Evolutionary conservation across 2,329 filamentous ascomycete species (phyloP), one percentile per base, ranked within the genome.

Genomic region (Fusarium guadeloupense): DNA sequence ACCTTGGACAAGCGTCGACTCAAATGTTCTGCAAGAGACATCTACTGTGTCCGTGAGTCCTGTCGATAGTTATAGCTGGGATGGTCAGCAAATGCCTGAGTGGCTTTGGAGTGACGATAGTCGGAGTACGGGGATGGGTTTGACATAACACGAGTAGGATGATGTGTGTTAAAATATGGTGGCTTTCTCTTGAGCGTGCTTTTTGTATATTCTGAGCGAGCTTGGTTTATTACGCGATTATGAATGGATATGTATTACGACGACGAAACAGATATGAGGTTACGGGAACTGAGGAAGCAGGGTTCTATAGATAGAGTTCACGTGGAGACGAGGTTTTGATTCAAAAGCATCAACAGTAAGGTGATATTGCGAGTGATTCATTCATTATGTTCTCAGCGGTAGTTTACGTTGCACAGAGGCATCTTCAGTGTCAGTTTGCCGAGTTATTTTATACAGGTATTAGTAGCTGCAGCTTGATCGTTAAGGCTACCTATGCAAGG

Each of bases 21-120:
- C 56, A 19, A 34, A 43, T 7, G 39, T 39, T 42, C 54, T 55
- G 26, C 58, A 61, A 37, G 64, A 68, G 33, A 43, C 62, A 59
- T 62, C 38, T 55, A 42, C 47, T 19, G 45, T 40, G 33, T 19
- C 53, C 16, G 42, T 37, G n/a, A 68, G 66, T 41, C 63, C 66
- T 19, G 34, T 53, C 10, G 61, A 57, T 6, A 51, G 56, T 39
- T 52, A 64, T 28, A 54, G 62, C 44, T 63, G 47, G 54, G 55
- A 45, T 9, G 39, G 39, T 47, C 51, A 63, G 44, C 65, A 67
- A 31, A 46, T 50, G 17, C 54, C 60, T 49, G 67, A 68, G 65
- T 69, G 67, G 67, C 28, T 63, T 31, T 67, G 67, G 60, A 25
- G 54, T 23, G 53, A 63, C 40, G 44, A 63, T 43, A 34, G 52